A percentile compares a stretch with the other conserved stretches of the same genome.
Conservation (phyloP, 208 protist genomes). For the Trypanosomatidae sp. region DNA sequence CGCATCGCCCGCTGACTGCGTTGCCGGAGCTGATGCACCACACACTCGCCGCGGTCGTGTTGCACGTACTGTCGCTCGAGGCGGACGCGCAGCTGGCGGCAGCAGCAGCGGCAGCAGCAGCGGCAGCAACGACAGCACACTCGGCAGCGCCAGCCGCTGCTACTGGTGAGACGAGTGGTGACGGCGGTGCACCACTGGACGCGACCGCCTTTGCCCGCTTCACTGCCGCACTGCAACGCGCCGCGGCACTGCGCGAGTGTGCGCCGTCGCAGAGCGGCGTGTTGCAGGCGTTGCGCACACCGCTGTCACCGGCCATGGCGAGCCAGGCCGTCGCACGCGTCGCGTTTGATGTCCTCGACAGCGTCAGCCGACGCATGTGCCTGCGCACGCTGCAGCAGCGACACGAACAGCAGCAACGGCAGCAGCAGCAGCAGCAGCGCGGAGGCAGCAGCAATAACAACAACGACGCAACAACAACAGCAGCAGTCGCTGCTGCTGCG, state of each 20-base stretch:
- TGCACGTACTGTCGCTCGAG: slow-evolving; percentile 53
- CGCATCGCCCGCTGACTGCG: not conserved
- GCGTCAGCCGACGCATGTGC: slow-evolving; percentile 5
- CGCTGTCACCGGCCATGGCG: not conserved
- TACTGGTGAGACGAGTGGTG: not conserved
- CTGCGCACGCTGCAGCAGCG: slow-evolving; percentile 1
- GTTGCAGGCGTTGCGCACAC: not conserved
- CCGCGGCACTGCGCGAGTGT: slow-evolving; percentile 13
- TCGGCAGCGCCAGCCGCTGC: not conserved
- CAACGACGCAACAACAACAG: not conserved
- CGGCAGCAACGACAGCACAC: not conserved
- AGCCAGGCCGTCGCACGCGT: slow-evolving; percentile 2
- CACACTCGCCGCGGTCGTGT: slow-evolving; percentile 21
- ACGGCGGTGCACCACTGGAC: not conserved
- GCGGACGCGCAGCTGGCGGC: slow-evolving; percentile 38
- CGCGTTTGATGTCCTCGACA: slow-evolving; percentile 13
- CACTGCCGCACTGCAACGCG: slow-evolving; percentile 11
- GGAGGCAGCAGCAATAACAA: not conserved
- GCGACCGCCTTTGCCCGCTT: slow-evolving; percentile 8
- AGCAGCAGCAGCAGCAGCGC: not conserved
- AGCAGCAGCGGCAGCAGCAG: too few species aligned
- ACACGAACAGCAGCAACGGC: not conserved
- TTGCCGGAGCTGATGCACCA: slow-evolving; percentile 6
- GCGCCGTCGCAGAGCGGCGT: slow-evolving; percentile 1
- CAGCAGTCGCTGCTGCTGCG: too few species aligned